Percentiles rank a stretch among this genome's conserved stretches.
phyloP scores from a whole-genome alignment of 2,329 filamentous ascomycete species.

The Diaporthe sp. region DNA sequence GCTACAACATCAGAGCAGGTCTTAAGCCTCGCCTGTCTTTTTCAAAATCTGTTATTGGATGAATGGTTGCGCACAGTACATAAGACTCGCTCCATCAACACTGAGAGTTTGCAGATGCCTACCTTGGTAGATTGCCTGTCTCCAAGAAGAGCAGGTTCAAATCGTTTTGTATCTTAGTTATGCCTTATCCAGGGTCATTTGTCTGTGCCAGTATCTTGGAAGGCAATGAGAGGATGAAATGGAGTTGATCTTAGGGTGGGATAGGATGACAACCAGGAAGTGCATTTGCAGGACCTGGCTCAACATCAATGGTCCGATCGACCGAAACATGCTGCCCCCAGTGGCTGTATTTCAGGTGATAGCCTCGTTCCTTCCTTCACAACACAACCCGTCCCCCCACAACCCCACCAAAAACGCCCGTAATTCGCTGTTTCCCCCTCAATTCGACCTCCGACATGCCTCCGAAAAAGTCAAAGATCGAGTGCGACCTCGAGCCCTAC shows the following conservation, averaged over 20 bases:
- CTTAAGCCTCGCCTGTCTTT: too few species aligned
- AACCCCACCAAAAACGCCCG: neutral
- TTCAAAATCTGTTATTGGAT: too few species aligned
- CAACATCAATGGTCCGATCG: too few species aligned
- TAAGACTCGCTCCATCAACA: neutral
- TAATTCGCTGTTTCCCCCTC: neutral
- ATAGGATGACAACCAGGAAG: neutral
- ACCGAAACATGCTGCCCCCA: neutral
- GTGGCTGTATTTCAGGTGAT: neutral
- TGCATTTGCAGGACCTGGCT: too few species aligned
- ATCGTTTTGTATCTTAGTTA: neutral
- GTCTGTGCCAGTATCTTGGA: neutral
- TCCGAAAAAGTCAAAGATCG: neutral
- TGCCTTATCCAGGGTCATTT: neutral
- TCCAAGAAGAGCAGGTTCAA: neutral
- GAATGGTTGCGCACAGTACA: too few species aligned
- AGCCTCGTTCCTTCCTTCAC: neutral
- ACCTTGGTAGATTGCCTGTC: neutral
- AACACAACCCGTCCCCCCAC: neutral
- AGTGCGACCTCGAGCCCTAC: slow-evolving; percentile 9
- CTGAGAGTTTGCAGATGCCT: too few species aligned
- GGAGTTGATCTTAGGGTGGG: neutral
- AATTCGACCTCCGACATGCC: neutral
- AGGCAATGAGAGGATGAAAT: neutral
- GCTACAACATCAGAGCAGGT: too few species aligned